Conservation (phyloP, 1,284 basidiomycete genomes). For the Blastosporella zonata region DNA sequence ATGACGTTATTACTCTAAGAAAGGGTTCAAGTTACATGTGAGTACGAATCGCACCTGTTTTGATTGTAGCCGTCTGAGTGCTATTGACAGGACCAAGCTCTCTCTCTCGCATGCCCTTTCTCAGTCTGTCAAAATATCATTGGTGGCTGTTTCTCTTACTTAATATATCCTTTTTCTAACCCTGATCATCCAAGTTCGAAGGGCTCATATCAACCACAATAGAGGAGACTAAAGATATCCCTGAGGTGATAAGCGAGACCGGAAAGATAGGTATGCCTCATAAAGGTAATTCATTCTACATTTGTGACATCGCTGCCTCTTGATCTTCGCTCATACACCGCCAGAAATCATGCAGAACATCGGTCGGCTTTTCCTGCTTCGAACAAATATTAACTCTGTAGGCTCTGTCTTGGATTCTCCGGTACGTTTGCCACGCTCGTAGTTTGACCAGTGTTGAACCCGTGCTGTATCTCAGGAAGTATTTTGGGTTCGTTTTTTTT, state of each 20-base stretch:
- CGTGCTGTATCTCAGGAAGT: constrained; percentile 59
- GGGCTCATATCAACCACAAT: constrained; percentile 92
- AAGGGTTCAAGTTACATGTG: constrained; percentile 96
- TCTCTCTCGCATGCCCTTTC: constrained; percentile 93
- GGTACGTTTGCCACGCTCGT: constrained; percentile 43
- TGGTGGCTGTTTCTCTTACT: constrained; percentile 44
- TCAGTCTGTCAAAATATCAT: constrained; percentile 95
- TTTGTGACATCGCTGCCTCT: background rate
- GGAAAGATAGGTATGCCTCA: constrained; percentile 91
- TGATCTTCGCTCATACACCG: background rate
- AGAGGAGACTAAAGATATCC: constrained; percentile 96
- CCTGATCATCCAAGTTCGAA: constrained; percentile 61
- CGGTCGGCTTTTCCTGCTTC: constrained; percentile 88
- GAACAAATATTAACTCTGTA: constrained; percentile 95
- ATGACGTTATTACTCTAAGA: constrained; percentile 95
- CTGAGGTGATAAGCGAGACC: constrained; percentile 89
- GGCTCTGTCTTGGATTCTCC: constrained; percentile 95
- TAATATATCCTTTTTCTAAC: background rate
- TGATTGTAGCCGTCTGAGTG: constrained; percentile 23
- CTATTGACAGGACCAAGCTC: constrained; percentile 79
- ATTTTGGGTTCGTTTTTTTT: constrained; percentile 72
- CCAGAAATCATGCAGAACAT: constrained; percentile 98
- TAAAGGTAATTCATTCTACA: constrained; percentile 57
- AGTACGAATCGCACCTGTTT: constrained; percentile 25
- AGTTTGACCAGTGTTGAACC: constrained; percentile 6